These are phyloP conservation scores for Torulaspora maleeae DNA, from an alignment of 805 yeast genomes.

Conservation along the genomic window DNA sequence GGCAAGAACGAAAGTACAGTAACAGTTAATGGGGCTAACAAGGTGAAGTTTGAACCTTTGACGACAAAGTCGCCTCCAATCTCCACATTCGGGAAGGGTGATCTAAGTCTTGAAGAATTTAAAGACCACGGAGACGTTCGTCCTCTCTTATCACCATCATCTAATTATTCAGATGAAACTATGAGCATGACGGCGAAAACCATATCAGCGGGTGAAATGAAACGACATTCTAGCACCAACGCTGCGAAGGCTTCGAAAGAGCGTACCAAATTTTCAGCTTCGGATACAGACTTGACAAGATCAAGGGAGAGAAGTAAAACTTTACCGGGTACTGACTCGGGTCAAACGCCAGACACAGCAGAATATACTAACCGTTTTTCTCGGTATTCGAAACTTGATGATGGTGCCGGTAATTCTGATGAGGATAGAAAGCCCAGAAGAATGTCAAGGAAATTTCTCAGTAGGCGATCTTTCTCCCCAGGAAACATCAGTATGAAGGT, in stretches of 20 bases:
- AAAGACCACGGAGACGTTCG: slow-evolving; percentile 5
- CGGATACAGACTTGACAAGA: slow-evolving; percentile 12
- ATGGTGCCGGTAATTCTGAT: slow-evolving; percentile 1
- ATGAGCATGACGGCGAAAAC: slow-evolving; percentile 10
- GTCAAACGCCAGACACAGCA: neutral
- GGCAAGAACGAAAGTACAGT: slow-evolving; percentile 4
- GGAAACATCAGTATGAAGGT: slow-evolving; percentile 22
- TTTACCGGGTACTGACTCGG: slow-evolving; percentile 14
- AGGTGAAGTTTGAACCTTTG: slow-evolving; percentile 34
- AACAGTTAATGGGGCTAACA: slow-evolving; percentile 13
- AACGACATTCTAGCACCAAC: slow-evolving; percentile 9
- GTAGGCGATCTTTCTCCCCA: slow-evolving; percentile 32
- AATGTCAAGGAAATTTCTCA: slow-evolving; percentile 25
- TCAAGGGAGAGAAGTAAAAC: slow-evolving; percentile 25
- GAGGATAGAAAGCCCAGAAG: slow-evolving; percentile 28
- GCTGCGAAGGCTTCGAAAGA: slow-evolving; percentile 16
- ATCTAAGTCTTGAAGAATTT: slow-evolving; percentile 41
- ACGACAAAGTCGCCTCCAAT: slow-evolving; percentile 45
- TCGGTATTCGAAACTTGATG: slow-evolving; percentile 6
- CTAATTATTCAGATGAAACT: slow-evolving; percentile 6
- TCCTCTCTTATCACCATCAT: slow-evolving; percentile 6
- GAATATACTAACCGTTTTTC: slow-evolving; percentile 5
- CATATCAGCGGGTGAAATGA: slow-evolving; percentile 8
- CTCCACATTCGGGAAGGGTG: slow-evolving; percentile 52
- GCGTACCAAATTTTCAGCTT: slow-evolving; percentile 8